A percentile compares a stretch with the other conserved stretches of the same genome.
phyloP scores from a whole-genome alignment of 495 filamentous ascomycete genomes.

The Chaetomium cochliodes region DNA sequence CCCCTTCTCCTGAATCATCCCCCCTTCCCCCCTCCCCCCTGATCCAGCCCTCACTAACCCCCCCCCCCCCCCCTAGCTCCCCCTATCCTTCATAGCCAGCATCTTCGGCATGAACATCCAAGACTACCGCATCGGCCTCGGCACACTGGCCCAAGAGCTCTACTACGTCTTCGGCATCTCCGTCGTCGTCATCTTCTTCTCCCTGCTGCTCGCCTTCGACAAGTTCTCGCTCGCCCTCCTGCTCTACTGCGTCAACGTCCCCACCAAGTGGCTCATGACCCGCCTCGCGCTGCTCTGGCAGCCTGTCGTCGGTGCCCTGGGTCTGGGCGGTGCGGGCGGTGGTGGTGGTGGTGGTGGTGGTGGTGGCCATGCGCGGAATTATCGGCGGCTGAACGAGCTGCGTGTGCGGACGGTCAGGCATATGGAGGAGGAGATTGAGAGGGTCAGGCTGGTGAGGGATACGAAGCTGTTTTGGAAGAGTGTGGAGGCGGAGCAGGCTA shows the following conservation, averaged over 20 bases:
- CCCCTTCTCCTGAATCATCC: too few species aligned
- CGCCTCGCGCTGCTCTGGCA: constrained; percentile 19
- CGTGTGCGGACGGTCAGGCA: constrained; percentile 13
- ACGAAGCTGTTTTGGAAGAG: constrained; percentile 24
- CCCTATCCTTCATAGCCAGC: constrained; percentile 22
- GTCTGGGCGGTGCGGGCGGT: too few species aligned
- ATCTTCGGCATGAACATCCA: constrained; percentile 26
- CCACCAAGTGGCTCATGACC: constrained; percentile 21
- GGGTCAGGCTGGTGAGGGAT: constrained; percentile 19
- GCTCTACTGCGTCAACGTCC: constrained; percentile 23
- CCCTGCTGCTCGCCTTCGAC: constrained; percentile 23
- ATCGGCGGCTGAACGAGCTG: constrained; percentile 22
- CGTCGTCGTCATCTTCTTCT: constrained; percentile 21
- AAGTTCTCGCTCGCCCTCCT: constrained; percentile 25
- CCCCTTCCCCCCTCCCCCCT: not conserved
- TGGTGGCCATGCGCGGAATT: not conserved
- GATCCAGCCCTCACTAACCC: not conserved
- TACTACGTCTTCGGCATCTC: constrained; percentile 24
- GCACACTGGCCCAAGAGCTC: constrained; percentile 17
- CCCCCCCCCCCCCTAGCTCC: constrained; percentile 7
- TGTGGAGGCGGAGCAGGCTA: constrained; percentile 21
- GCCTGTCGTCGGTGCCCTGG: not conserved
- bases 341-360: too few species aligned
- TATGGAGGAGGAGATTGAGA: constrained; percentile 26
- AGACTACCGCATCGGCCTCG: constrained; percentile 23